Conservation (phyloP, 768 basidiomycete genomes). For the Kwoniella pini region DNA sequence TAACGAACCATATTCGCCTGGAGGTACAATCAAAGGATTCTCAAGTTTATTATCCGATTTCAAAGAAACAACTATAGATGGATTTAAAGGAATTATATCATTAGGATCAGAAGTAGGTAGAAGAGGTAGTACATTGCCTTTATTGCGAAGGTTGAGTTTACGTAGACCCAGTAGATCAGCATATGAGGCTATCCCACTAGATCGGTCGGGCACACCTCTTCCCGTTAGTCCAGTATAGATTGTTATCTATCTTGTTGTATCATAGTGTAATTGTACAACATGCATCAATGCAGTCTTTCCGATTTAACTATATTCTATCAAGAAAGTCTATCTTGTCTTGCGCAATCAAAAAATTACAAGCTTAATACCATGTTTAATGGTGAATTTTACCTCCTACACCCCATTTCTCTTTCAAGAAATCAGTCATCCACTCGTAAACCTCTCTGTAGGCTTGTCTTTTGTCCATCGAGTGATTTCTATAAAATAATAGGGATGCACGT, state of each 20-base stretch:
- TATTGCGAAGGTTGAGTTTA: conserved; percentile 38
- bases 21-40: conserved; percentile 58
- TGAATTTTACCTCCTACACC: conserved; percentile 57
- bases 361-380: no score
- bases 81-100: conserved; percentile 48
- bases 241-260: not conserved
- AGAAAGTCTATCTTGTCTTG: no score
- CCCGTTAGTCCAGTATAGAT: conserved; percentile 6
- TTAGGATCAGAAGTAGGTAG: conserved; percentile 53
- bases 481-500: not conserved
- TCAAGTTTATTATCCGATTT: conserved; percentile 58
- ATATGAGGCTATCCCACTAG: conserved; percentile 45
- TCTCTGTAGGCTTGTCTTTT: conserved; percentile 77
- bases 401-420: conserved; percentile 89
- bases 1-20: conserved; percentile 57
- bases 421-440: conserved; percentile 80
- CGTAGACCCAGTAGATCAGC: conserved; percentile 19
- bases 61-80: conserved; percentile 58
- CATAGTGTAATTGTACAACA: conserved; percentile 9
- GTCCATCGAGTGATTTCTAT: conserved; percentile 76
- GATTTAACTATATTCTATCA: conserved; percentile 1
- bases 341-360: no score
- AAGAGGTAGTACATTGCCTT: conserved; percentile 54
- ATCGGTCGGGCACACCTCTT: conserved; percentile 15
- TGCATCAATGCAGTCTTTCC: conserved; percentile 8